Percentiles rank a stretch among this genome's conserved stretches.
These are phyloP conservation scores for Fomitopsis pinicola DNA, from an alignment of 1,284 basidiomycete genomes.

Conservation along the genomic window DNA sequence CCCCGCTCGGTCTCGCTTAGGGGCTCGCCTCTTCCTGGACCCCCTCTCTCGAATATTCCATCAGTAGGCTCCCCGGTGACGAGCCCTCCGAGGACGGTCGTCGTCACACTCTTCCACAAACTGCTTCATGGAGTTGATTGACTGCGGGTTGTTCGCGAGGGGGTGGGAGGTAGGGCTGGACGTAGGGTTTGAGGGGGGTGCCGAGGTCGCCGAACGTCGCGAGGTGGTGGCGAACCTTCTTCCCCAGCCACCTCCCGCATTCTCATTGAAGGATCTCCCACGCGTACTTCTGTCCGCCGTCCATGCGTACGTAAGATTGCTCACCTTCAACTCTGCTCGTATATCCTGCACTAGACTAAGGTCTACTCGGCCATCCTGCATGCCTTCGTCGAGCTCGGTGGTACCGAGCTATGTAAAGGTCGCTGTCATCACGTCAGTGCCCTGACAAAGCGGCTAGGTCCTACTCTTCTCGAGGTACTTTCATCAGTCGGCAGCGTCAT, in stretches of 20 bases:
- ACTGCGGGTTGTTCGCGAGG: conserved; percentile 68
- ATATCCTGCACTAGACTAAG: conserved; percentile 85
- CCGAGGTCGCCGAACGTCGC: conserved; percentile 98
- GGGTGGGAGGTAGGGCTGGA: conserved; percentile 91
- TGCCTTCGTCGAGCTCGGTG: conserved; percentile 89
- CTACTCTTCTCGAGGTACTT: conserved; percentile 81
- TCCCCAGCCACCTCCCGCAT: too few species aligned
- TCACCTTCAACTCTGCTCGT: conserved; percentile 77
- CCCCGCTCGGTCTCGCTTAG: too few species aligned
- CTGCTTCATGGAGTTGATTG: conserved; percentile 97
- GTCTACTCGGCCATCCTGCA: conserved; percentile 92
- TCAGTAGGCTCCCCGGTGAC: conserved; percentile 34
- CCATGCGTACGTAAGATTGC: conserved; percentile 21
- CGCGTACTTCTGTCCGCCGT: too few species aligned
- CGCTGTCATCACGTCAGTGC: too few species aligned
- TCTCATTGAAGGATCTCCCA: too few species aligned
- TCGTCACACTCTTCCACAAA: conserved; percentile 86
- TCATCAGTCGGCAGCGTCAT: conserved; percentile 76
- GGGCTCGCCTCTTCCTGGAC: conserved; percentile 53
- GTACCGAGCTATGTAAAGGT: too few species aligned
- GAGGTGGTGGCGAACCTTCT: too few species aligned
- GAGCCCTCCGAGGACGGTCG: conserved; percentile 50
- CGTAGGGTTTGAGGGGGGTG: conserved; percentile 89
- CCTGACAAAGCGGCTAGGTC: too few species aligned
- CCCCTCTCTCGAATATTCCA: too few species aligned